Base-by-base conservation (phyloP, 2,329 filamentous ascomycete genomes). In the Aspergillus phoenicis region DNA sequence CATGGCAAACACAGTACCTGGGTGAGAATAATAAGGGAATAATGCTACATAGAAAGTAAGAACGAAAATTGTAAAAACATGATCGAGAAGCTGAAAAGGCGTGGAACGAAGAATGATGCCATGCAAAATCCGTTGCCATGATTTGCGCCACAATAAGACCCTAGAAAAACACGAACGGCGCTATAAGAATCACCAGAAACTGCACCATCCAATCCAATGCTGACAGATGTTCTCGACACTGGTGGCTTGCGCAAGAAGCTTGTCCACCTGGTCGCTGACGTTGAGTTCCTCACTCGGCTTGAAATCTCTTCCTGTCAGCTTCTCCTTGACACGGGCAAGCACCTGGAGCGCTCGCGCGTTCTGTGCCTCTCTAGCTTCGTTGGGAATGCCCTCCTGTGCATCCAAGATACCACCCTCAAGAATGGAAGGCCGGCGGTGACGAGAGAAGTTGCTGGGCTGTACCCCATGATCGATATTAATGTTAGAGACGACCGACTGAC, bases 151-250 rank as follows among this genome's bases (percentile, higher is more conserved):
- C 58, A 68, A 52, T 62, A 56, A 64, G 65, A 68, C 68, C 68
- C 67, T 62, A 56, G 52, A 62, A 67, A 36, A 53, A 61, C 52
- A 57, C 51, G 61, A 56, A 52, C 45, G 33, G 56, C 41, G 58
- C 38, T 58, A 59, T 30, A 57, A 59, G 33, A 30, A 64, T 71
- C 78, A 98, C 94, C 94, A 98, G 84, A 97, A 98, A 78, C 91
- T 96, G 80, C 94, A 98, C 94, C 94, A 98, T 65, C 95, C 95
- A 70, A 98, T 97, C 76, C 97, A 99, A 81, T 98, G 95, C 82
- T 98, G 95, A 75, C 95, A 99, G 63, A 99, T 82, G 76, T 98
- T 98, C 84, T 98, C 95, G 70, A 98, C 83, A 73, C 95, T 97
- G 6, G 95, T 99, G 22, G 95, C 95, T 81, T 99, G 94, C 63